Evolutionary conservation across 768 basidiomycete genomes (phyloP).

Genomic region (Hydnum rufescens): DNA sequence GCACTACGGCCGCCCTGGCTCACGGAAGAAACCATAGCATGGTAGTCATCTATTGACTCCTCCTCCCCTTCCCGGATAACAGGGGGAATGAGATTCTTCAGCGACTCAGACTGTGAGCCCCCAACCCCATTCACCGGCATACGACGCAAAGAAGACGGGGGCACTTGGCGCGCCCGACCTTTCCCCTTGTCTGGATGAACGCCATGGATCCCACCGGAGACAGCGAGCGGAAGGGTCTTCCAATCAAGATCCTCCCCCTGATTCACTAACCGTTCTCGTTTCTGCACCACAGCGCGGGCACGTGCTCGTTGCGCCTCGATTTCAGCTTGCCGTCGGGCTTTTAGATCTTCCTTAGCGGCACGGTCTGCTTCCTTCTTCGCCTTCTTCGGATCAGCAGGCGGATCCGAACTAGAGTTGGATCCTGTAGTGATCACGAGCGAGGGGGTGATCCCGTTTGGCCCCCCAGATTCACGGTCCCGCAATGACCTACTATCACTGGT

Average conservation of each 20-base stretch:
- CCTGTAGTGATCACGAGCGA: slow-evolving; percentile 4
- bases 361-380: slow-evolving; percentile 43
- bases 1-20: slow-evolving; percentile 9
- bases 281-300: background rate
- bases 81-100: background rate
- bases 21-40: background rate
- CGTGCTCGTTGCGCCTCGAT: background rate
- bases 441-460: too few species aligned
- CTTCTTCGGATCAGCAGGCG: slow-evolving; percentile 33
- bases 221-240: too few species aligned
- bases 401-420: slow-evolving; percentile 13
- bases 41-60: slow-evolving; percentile 3
- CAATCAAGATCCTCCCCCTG: background rate
- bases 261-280: background rate
- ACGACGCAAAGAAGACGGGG: background rate
- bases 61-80: background rate
- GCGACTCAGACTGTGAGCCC: too few species aligned
- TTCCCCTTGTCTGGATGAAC: background rate
- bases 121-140: too few species aligned
- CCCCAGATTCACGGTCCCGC: slow-evolving; percentile 28
- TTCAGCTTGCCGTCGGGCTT: background rate
- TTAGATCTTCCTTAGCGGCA: slow-evolving; percentile 14
- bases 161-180: background rate
- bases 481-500: slow-evolving; percentile 43
- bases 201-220: too few species aligned